Base-by-base conservation (phyloP, 1,284 basidiomycete genomes). In the Trichosporon sp. region DNA sequence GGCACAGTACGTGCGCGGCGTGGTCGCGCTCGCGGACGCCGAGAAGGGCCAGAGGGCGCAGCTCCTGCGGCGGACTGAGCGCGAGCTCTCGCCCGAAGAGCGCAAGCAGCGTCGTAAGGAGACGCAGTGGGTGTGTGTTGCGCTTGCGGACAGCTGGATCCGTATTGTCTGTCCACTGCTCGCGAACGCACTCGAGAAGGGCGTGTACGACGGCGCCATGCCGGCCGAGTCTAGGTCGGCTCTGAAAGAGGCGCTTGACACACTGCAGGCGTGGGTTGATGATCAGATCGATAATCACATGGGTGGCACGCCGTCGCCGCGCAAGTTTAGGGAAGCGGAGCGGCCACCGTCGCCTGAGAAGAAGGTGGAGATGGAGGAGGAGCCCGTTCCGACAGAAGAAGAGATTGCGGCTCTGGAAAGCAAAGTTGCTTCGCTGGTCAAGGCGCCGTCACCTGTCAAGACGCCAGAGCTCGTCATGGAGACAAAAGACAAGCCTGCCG, bases 151-250 rank as follows among this genome's bases (percentile, higher is more conserved):
- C 56, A 88, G 73, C 1, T 81, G 79, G 79, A 56, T 88, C 46
- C 80, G 82, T 10, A 85, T 90, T 16, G 86, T 93, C 65, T 87
- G 90, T 6, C 90, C 91, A 2, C 93, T 91, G 78, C 78, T 92
- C 73, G 83, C 87, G 75, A 85, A 88, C 31, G 92, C 90, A 3
- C 79, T 94, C 67, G 85, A 88, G 11, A 88, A 91, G 76, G 92
- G 92, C 1, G 89, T 94, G 16, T 95, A 91, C 83, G 88, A 89
- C 4, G 64, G 37, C 35, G 59, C 19, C 14, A n/a, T 37, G 11
- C 21, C 12, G 2, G 6, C 51, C 8, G 59, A 68, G 19, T 19
- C n/a, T 19, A 51, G 65, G 1, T 67, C 66, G 19, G 75, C 71
- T 10, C 69, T 77, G 2, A 12, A 48, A 6, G 71, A 71, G 43